Percentiles rank a stretch among this genome's conserved stretches.
phyloP scores from a whole-genome alignment of 805 yeast species.

The Candida multigemmis region DNA sequence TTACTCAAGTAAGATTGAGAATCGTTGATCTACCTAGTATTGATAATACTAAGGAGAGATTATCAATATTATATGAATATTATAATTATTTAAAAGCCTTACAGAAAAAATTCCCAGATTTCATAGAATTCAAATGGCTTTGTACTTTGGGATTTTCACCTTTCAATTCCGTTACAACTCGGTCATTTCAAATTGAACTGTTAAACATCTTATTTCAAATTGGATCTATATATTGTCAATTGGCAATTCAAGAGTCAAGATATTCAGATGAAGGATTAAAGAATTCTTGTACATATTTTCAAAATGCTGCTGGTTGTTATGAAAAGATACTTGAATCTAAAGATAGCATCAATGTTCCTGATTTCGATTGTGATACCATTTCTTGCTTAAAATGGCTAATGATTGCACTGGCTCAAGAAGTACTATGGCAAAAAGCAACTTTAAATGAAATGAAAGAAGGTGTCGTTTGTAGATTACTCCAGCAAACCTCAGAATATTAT shows the following conservation, averaged over 20 bases:
- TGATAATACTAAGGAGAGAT: no score
- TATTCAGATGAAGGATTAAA: conserved; percentile 48
- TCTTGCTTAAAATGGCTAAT: conserved; percentile 41
- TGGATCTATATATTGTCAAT: conserved; percentile 52
- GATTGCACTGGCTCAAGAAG: conserved; percentile 84
- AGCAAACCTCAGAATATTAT: conserved; percentile 55
- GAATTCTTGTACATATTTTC: conserved; percentile 55
- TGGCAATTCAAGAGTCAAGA: conserved; percentile 40
- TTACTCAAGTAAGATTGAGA: conserved; percentile 36
- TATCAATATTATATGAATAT: conserved; percentile 38
- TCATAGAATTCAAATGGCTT: conserved; percentile 62
- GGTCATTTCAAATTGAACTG: conserved; percentile 51
- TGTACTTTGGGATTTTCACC: conserved; percentile 54
- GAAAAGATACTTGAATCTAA: conserved; percentile 9
- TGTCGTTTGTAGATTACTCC: conserved; percentile 54
- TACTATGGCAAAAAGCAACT: conserved; percentile 69
- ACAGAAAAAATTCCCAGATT: conserved; percentile 55
- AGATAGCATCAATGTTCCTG: conserved; percentile 1
- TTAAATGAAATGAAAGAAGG: conserved; percentile 44
- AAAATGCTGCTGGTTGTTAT: conserved; percentile 64
- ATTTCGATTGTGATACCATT: conserved; percentile 40
- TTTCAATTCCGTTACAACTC: conserved; percentile 34
- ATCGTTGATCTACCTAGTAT: no score
- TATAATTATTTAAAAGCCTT: conserved; percentile 36
- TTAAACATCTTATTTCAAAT: conserved; percentile 59